Evolutionary conservation across 371 early-diverging fungal genomes (phyloP), one percentile per base, ranked within the genome.

Genomic region (Syncephalastrum sp.): DNA sequence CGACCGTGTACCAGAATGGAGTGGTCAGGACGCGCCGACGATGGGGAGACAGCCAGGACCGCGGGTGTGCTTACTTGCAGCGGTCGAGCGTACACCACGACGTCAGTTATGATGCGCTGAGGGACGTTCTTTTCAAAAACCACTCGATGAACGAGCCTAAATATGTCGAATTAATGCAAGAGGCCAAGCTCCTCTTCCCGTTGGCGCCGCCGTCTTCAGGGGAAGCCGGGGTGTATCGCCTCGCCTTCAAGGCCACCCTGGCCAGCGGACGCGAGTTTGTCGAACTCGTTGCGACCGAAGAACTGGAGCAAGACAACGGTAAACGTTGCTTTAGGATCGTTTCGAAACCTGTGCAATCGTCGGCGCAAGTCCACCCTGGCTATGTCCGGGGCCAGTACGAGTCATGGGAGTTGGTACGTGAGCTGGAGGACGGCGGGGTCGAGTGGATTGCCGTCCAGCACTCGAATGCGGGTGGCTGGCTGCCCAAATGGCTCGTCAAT

Each of bases 391-490:
- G 66, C 19, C 44, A 25, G 3, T 72, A 72, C 41, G 61, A 63
- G 21, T 52, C 72, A 15, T 71, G 72, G 72, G 69, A 72, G 49
- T 6, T 44, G 3, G 66, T 68, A 21, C 42, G 43, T 14, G 68
- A 68, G 58, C 51, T 41, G 23, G 47, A 59, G 15, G 45, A 63
- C 33, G 69, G 61, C 1, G 23, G 25, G 1, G 59, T 72, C 1
- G 64, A 65, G 49, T 72, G 72, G 69, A 44, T 49, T 5, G 68
- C 66, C n/a, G 57, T 72, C 10, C 64, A 68, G 24, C 69, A 57
- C 14, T 65, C 66, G 19, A 50, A 54, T 12, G 60, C 64, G 2
- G 69, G 69, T 50, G 72, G 72, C 14, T 59, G 47, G 47, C 33
- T 72, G 16, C 69, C 67, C 8, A 54, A 59, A 5, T 54, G 56